A percentile compares a stretch with the other conserved stretches of the same genome.
phyloP scores from a whole-genome alignment of 2,329 filamentous ascomycete species.

The Lachnellula subtilissima region DNA sequence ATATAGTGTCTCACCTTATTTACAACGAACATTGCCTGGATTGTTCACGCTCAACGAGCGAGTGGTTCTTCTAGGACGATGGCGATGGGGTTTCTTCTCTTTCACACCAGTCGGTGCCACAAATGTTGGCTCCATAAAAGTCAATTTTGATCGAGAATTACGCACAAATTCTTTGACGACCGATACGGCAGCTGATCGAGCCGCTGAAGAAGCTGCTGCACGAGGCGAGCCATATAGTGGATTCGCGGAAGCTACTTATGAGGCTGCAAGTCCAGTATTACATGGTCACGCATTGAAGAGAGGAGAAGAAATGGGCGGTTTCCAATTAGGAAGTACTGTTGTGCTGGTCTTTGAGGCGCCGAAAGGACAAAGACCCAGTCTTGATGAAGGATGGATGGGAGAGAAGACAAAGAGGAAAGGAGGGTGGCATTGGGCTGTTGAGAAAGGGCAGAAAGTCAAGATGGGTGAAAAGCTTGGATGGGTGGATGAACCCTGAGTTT shows the following conservation, averaged over 20 bases:
- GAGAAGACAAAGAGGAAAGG: conserved; percentile 50
- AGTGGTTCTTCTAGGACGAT: conserved; percentile 85
- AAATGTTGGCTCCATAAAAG: conserved; percentile 92
- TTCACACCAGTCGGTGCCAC: conserved; percentile 95
- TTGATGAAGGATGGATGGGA: conserved; percentile 56
- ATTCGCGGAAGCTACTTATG: conserved; percentile 88
- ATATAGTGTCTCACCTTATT: conserved; percentile 90
- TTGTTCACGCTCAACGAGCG: conserved; percentile 96
- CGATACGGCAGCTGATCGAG: conserved; percentile 84
- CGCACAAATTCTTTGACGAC: conserved; percentile 89
- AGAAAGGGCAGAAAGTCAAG: conserved; percentile 82
- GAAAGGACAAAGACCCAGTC: conserved; percentile 49
- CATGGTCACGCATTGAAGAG: conserved; percentile 77
- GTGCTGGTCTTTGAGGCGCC: conserved; percentile 97
- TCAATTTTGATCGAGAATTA: conserved; percentile 95
- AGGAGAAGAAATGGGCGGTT: conserved; percentile 97
- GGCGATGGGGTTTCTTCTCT: conserved; percentile 96
- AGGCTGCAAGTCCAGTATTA: conserved; percentile 68
- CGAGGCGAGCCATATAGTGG: conserved; percentile 82
- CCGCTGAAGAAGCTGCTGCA: conserved; percentile 71
- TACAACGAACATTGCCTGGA: conserved; percentile 86
- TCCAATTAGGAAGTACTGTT: conserved; percentile 90
- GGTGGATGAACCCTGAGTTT: conserved; percentile 49
- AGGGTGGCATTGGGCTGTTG: conserved; percentile 81
- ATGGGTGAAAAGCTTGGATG: conserved; percentile 82